These are phyloP conservation scores for Melanogaster broomeanus DNA, from an alignment of 768 basidiomycete genomes.

Conservation along the genomic window DNA sequence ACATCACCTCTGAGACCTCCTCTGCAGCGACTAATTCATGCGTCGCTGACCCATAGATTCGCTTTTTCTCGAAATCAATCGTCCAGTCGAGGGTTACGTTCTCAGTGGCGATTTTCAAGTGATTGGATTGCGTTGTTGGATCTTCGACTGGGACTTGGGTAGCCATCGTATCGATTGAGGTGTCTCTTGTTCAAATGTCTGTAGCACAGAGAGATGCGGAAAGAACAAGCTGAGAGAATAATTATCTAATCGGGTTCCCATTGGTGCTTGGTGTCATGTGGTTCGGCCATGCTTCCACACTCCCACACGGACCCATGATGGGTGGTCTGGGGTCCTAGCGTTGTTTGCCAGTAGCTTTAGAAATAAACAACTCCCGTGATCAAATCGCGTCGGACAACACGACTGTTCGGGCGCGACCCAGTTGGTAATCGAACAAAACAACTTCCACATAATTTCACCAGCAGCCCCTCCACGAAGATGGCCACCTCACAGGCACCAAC, in stretches of 20 bases:
- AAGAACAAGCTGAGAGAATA: not conserved
- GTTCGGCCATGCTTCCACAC: not conserved
- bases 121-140: conserved; percentile 61
- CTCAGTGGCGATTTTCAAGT: conserved; percentile 45
- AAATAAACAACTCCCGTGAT: conserved; percentile 16
- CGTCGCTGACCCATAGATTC: conserved; percentile 49
- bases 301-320: not conserved
- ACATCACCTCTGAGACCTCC: conserved; percentile 46
- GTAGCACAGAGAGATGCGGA: not conserved
- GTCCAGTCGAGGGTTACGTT: conserved; percentile 58
- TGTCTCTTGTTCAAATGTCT: not conserved
- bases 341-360: conserved; percentile 16
- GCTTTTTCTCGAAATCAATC: conserved; percentile 50
- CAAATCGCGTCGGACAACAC: conserved; percentile 11
- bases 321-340: not conserved
- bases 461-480: conserved; percentile 30
- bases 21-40: conserved; percentile 44
- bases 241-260: not conserved
- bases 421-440: too few relatives aligned
- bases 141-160: conserved; percentile 27
- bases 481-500: conserved; percentile 47
- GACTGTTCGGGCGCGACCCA: not conserved
- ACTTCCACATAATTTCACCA: not conserved
- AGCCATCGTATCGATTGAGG: conserved; percentile 12
- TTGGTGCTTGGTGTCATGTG: not conserved